Base-by-base conservation (phyloP, 768 basidiomycete genomes). In the Dentipellis sp. region DNA sequence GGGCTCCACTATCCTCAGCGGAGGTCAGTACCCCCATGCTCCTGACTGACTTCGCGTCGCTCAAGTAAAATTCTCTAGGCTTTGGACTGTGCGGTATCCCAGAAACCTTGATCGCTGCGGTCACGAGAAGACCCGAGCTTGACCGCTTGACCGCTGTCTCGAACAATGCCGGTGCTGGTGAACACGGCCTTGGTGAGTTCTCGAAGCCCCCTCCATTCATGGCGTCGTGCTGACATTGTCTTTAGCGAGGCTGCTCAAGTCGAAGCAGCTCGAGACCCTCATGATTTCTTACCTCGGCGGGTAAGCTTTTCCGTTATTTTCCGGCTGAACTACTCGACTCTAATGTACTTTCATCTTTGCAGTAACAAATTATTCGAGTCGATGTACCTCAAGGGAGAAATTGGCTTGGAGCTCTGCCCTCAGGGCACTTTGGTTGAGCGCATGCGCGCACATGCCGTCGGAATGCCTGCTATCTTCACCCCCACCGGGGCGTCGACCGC, bases 361-460 rank as follows among this genome's bases (percentile, higher is more conserved):
- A 90, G 88, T 54, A 92, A 91, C 74, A 91, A 92, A 72, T 79
- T 78, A 57, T 90, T 94, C 57, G 91, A 92, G 72, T 68, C 78
- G 10, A 72, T 81, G 59, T 94, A 89, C 69, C 80, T 94, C 54
- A 77, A 78, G 7, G 92, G 92, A 52, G 73, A 86, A 58, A 82
- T 94, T 57, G 82, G 85, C 11, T 72, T 94, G 50, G 92, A 94
- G 66, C 83, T 94, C 14, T 88, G 88, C 17, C 92, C 92, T 6
- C 92, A 94, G 70, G 92, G 91, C n/a, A 93, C 90, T 8, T 80
- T 94, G 52, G 81, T 86, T 17, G 92, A 94, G 66, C 84, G 91
- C 57, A 76, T 93, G 61, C 85, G 90, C 40, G 88, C 92, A 10
- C 86, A 90, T 59, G 92, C 89, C 11, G 86, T 88, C n/a, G 91